Base-by-base conservation (phyloP, 2,329 filamentous ascomycete species). In the Chalaropsis ovoidea region DNA sequence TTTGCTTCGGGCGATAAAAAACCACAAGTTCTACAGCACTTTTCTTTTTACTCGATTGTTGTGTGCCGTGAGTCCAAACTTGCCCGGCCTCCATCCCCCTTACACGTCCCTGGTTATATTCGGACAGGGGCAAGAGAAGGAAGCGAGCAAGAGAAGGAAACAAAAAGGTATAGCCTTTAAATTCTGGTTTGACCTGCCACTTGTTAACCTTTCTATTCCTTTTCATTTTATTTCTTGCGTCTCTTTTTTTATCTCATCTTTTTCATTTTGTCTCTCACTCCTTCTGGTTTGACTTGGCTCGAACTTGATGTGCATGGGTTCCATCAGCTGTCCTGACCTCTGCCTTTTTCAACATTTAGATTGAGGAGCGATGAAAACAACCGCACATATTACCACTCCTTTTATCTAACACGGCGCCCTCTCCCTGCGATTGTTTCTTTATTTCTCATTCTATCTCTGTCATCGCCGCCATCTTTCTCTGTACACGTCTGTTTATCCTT, bases 351-450 rank as follows among this genome's bases (percentile, higher is more conserved):
- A n/a, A n/a, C 45, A 8, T 49, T 22, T 22, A 22, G 3, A 49
- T 49, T 49, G 7, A 22, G 19, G 22, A 49, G 45, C 45, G 8
- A 22, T 19, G 45, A 7, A 22, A 49, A 49, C 45, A 56, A 10
- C 7, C 11, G 27, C 27, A 31, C 52, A 56, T 31, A 31, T 56
- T 56, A 35, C 19, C 11, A 35, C 52, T 56, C 52, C 52, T 56
- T 56, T 56, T 56, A 56, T 56, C 52, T 35, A 35, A 56, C 52
- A 56, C 52, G 24, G 22, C 52, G 52, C 52, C 52, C 52, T 15
- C 52, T 35, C 52, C 52, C 52, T 56, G 52, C 52, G 27, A 56
- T 27, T 11, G 10, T 17, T 31, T 11, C 24, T 31, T 56, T 56
- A 6, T 56, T 56, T 17, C 27, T 56, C 24, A 31, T n/a, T 56